Base-by-base conservation (phyloP, 2,329 filamentous ascomycete species). In the Botrytis cinerea region DNA sequence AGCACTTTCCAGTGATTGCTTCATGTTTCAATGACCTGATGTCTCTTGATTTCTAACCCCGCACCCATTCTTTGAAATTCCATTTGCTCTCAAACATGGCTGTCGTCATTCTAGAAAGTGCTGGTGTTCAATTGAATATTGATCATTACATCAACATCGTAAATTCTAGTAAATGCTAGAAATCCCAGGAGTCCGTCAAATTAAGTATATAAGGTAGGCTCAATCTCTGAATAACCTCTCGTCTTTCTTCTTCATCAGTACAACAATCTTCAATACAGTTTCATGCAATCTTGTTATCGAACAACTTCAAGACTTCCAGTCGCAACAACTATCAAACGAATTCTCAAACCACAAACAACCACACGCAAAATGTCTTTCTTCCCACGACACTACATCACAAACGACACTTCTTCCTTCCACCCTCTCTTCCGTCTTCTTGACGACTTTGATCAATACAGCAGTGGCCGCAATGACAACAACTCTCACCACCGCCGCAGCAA, bases 401-500 rank as follows among this genome's bases (percentile, higher is more conserved):
- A 74, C 63, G 73, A 77, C 40, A 70, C 73, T 66, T 71, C 84
- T 77, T 86, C 86, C 81, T 88, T 89, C 82, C 85, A 85, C 54
- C 87, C 88, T 71, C 87, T 91, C 79, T 90, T 91, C 86, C 88
- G 88, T 74, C 85, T 91, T 74, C 86, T 91, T 68, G 88, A 90
- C 78, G 88, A 90, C 82, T 90, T 88, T 76, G 88, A 91, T 80
- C 84, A 82, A 80, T 89, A 90, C 82, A 84, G 83, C 75, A 73
- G 75, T 59, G 73, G 73, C 43, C 69, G 45, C 43, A 70, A 51
- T 35, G 22, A 48, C 40, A 18, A 45, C 22, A 57, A 40, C 48
- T 72, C 67, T 43, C 75, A 66, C 46, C 73, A 74, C 35, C 77
- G 76, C 48, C 75, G 75, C 66, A 75, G 60, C 68, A 75, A 76